Evolutionary conservation across 805 yeast species (phyloP).

Genomic region (Candida maltosa): DNA sequence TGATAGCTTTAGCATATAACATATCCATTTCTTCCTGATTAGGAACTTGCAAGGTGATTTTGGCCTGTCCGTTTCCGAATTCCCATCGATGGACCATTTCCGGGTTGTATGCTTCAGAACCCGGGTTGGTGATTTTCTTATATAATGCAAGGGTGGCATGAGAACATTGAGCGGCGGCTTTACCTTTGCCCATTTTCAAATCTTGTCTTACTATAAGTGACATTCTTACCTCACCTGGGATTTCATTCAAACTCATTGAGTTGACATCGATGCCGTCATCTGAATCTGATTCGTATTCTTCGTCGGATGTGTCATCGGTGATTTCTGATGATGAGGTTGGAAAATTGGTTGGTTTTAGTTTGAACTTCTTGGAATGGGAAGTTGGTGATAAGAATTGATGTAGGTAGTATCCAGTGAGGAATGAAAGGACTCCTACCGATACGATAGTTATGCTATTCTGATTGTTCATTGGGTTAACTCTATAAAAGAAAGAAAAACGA

Average conservation of each 20-base stretch:
- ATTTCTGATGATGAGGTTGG: neutral
- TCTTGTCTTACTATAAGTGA: slow-evolving; percentile 86
- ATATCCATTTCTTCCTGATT: slow-evolving; percentile 69
- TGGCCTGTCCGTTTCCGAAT: slow-evolving; percentile 81
- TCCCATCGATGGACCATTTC: slow-evolving; percentile 72
- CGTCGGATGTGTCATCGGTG: slow-evolving; percentile 2
- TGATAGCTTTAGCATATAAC: slow-evolving; percentile 76
- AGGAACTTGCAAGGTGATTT: slow-evolving; percentile 78
- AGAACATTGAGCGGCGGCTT: slow-evolving; percentile 94
- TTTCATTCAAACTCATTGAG: slow-evolving; percentile 55
- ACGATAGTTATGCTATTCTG: slow-evolving; percentile 11
- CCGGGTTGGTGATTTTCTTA: slow-evolving; percentile 56
- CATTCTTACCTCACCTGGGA: slow-evolving; percentile 83
- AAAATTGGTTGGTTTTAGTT: neutral
- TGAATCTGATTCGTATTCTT: slow-evolving; percentile 31
- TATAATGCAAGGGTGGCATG: slow-evolving; percentile 96
- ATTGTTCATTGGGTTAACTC: slow-evolving; percentile 10
- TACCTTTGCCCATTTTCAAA: slow-evolving; percentile 89
- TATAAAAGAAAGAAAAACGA: neutral
- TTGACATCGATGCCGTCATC: slow-evolving; percentile 55
- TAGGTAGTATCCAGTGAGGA: slow-evolving; percentile 32
- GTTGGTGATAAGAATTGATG: slow-evolving; percentile 12
- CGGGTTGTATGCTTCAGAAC: slow-evolving; percentile 56
- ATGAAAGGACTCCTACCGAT: slow-evolving; percentile 33
- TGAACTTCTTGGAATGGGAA: neutral